Conservation (phyloP, 345 rosid genomes). For the Salix udensis region DNA sequence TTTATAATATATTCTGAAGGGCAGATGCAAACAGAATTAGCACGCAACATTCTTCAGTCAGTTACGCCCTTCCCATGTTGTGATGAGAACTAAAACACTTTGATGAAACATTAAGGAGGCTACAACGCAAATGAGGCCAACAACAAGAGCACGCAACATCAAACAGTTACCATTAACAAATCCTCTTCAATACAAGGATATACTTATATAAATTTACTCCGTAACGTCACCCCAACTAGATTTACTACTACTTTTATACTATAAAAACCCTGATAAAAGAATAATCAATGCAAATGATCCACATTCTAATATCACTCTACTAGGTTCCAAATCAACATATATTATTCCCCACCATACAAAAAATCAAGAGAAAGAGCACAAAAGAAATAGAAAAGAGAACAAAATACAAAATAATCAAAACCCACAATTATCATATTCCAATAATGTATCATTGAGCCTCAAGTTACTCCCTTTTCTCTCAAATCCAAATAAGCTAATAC, state of each 20-base stretch:
- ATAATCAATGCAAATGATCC: not conserved
- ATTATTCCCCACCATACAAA: not conserved
- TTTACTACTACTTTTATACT: not conserved
- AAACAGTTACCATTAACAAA: not conserved
- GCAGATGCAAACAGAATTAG: not conserved
- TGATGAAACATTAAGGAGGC: not conserved
- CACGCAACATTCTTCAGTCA: not conserved
- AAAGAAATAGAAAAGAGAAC: not conserved
- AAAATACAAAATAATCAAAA: not conserved
- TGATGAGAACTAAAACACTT: not conserved
- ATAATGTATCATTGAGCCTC: not conserved
- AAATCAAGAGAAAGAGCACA: not conserved
- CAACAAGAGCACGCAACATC: not conserved
- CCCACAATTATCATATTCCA: not conserved
- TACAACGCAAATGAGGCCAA: not conserved
- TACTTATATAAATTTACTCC: not conserved
- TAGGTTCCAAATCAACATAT: not conserved
- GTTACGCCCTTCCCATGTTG: not conserved
- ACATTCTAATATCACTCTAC: not conserved
- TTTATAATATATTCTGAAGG: not conserved
- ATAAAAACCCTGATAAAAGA: not conserved
- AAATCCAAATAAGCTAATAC: not conserved
- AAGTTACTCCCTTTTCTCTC: not conserved
- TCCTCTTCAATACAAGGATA: not conserved
- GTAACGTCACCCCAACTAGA: not conserved